These are phyloP conservation scores for Lipomyces yamanashiensis DNA, from an alignment of 805 yeast species.

Conservation along the genomic window DNA sequence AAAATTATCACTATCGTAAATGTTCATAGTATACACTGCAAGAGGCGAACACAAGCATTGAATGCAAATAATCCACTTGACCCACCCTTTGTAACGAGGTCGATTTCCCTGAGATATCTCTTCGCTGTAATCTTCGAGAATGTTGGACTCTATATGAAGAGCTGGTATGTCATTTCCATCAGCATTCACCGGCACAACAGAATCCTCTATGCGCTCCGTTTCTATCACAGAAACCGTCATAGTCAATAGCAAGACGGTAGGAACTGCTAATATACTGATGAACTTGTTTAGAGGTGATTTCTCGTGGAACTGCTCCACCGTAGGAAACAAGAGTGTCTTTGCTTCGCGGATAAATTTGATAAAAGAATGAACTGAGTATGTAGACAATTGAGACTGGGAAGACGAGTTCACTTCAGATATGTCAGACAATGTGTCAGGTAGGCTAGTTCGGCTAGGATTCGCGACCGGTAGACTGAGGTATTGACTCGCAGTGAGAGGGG, in stretches of 20 bases:
- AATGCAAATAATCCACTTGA: slow-evolving; percentile 40
- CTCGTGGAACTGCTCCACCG: slow-evolving; percentile 38
- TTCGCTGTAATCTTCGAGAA: not conserved
- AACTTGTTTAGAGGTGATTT: slow-evolving; percentile 40
- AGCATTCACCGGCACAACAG: not conserved
- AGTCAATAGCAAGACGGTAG: slow-evolving; percentile 43
- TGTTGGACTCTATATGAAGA: slow-evolving; percentile 5
- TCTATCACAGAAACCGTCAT: slow-evolving; percentile 45
- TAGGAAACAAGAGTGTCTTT: slow-evolving; percentile 41
- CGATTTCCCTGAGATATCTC: slow-evolving; percentile 34
- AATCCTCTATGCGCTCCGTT: slow-evolving; percentile 17
- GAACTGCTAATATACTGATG: slow-evolving; percentile 42
- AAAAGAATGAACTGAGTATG: not conserved
- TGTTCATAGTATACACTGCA: slow-evolving; percentile 39
- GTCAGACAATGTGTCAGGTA: slow-evolving; percentile 11
- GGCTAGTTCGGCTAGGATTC: not conserved
- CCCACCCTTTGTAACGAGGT: slow-evolving; percentile 29
- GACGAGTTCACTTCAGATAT: slow-evolving; percentile 16
- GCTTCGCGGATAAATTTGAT: not conserved
- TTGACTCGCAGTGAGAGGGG: slow-evolving; percentile 7
- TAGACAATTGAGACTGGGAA: not conserved
- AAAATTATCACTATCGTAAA: slow-evolving; percentile 13
- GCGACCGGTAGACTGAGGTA: slow-evolving; percentile 10
- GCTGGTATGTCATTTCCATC: slow-evolving; percentile 9
- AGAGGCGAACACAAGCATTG: slow-evolving; percentile 46